These are phyloP conservation scores for Onygena corvina DNA, from an alignment of 2,329 filamentous ascomycete species.

Conservation along the genomic window DNA sequence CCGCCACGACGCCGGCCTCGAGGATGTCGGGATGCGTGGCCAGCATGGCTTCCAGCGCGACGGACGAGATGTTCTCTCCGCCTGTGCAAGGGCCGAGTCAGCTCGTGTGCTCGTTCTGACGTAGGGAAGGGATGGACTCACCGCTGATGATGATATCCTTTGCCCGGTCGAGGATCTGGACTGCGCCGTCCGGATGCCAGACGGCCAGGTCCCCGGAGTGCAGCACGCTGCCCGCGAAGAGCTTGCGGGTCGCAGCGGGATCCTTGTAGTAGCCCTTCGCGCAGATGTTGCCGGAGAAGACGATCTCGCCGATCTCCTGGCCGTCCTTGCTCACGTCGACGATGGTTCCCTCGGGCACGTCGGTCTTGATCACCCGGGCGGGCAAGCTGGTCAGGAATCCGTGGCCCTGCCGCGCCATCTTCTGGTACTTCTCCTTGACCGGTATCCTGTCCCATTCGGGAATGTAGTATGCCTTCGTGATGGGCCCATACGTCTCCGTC, in stretches of 20 bases:
- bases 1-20: constrained; percentile 80
- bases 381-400: constrained; percentile 76
- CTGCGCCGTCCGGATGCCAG: constrained; percentile 79
- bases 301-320: constrained; percentile 68
- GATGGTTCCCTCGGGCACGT: constrained; percentile 54
- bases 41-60: constrained; percentile 82
- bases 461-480: constrained; percentile 85
- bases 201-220: constrained; percentile 91
- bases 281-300: constrained; percentile 86
- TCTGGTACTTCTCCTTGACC: constrained; percentile 63
- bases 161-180: constrained; percentile 82
- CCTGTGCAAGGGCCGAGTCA: constrained; percentile 40
- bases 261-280: constrained; percentile 89
- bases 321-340: constrained; percentile 58
- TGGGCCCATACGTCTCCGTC: constrained; percentile 84
- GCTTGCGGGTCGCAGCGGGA: constrained; percentile 65
- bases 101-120: neutral
- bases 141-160: constrained; percentile 98
- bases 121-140: constrained; percentile 29
- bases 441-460: constrained; percentile 70
- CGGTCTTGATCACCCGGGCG: constrained; percentile 67
- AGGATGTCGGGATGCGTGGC: constrained; percentile 78
- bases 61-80: constrained; percentile 91
- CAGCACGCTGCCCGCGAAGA: constrained; percentile 75
- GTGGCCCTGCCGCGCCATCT: constrained; percentile 90